phyloP scores from a whole-genome alignment of 768 basidiomycete species.

The Leucocoprinus sp. region DNA sequence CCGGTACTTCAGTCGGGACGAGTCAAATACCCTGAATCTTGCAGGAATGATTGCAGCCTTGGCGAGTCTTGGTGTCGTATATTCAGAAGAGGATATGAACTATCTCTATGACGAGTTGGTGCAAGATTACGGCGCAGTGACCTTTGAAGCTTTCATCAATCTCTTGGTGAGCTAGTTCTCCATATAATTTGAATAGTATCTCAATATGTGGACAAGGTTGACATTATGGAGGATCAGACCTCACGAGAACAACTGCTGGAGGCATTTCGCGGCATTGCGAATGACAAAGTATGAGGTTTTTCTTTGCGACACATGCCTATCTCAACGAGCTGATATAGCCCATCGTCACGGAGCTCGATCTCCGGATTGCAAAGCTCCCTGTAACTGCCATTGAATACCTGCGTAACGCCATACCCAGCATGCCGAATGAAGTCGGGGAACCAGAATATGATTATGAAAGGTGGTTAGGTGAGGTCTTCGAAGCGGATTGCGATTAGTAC shows the following conservation, averaged over 20 bases:
- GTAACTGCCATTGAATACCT: conserved; percentile 71
- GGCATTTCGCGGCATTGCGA: conserved; percentile 87
- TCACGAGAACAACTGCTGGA: conserved; percentile 87
- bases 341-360: conserved; percentile 89
- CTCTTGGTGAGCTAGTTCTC: conserved; percentile 57
- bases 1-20: conserved; percentile 94
- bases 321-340: conserved; percentile 41
- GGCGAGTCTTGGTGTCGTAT: conserved; percentile 89
- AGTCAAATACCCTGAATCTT: conserved; percentile 76
- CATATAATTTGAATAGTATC: not conserved
- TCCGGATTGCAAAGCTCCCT: conserved; percentile 78
- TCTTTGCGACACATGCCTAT: not conserved
- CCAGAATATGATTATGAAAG: conserved; percentile 73
- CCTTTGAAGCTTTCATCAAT: conserved; percentile 91
- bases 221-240: conserved; percentile 93
- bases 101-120: conserved; percentile 74
- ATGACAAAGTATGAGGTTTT: conserved; percentile 60
- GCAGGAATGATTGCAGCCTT: conserved; percentile 92
- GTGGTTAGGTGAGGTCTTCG: conserved; percentile 77
- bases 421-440: conserved; percentile 46
- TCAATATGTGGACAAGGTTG: conserved; percentile 50
- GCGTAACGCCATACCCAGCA: conserved; percentile 68
- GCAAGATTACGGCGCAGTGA: conserved; percentile 79
- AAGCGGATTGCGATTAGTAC: not conserved
- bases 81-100: conserved; percentile 85